Evolutionary conservation across 2,329 filamentous ascomycete species (phyloP), one percentile per base, ranked within the genome.

Genomic region (Aspergillus awamori): DNA sequence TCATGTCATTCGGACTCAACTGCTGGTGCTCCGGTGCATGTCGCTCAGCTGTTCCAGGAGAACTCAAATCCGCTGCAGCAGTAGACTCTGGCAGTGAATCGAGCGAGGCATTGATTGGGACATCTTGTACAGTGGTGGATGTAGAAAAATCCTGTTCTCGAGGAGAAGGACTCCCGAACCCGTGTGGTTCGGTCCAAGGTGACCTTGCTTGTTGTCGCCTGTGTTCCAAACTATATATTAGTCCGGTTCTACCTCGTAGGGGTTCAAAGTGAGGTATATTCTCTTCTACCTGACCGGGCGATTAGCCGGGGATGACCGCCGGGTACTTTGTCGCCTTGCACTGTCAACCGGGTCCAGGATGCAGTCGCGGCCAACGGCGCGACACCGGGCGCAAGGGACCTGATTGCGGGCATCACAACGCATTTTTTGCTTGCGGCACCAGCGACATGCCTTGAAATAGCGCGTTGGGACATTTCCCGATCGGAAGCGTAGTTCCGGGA

Each of bases 351-450:
- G 69, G 60, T 76, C 74, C 5, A 76, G 36, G 17, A 76, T 69
- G 54, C 74, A 76, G 41, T 76, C 73, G 11, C 71, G 70, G 20
- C 73, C 74, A 8, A 69, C 66, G 7, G 71, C 67, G 6, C 69
- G 70, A 60, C 74, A 76, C 26, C 74, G 72, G 43, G 72, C 72
- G 53, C 74, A 76, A n/a, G 74, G 74, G 41, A 74, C 66, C 57
- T 72, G 73, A 15, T 67, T 70, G 30, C 72, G 72, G 30, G 74
- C 73, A 65, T 76, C 73, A 47, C 74, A 76, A 38, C 74, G 72
- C 70, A 75, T 74, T 56, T 76, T 75, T 58, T 74, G 72, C 62
- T 71, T 65, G 28, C 72, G 67, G 65, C 74, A 75, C 69, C 72
- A 70, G 33, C 74, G 72, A 51, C 74, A 76, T 70, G 73, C 70